phyloP scores from a whole-genome alignment of 2,329 filamentous ascomycete genomes.

The Cyphellophora attinorum region DNA sequence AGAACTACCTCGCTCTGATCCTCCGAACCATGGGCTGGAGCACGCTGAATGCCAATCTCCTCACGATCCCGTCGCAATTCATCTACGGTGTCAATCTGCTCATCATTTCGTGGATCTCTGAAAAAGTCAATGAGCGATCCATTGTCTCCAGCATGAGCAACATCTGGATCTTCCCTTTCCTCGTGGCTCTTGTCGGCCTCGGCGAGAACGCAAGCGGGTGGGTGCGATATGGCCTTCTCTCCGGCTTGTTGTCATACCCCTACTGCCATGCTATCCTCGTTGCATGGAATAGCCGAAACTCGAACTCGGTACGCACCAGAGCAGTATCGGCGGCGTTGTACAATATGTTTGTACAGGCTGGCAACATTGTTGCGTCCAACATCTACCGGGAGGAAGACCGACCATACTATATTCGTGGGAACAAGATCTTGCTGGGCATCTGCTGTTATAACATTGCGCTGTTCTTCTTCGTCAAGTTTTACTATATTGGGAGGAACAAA shows the following conservation, averaged over 20 bases:
- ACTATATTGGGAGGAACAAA: conserved; percentile 31
- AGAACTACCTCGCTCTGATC: conserved; percentile 49
- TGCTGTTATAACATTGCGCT: conserved; percentile 38
- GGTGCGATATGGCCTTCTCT: conserved; percentile 43
- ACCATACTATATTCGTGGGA: conserved; percentile 49
- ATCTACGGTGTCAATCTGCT: conserved; percentile 30
- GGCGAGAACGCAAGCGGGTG: conserved; percentile 34
- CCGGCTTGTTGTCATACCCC: conserved; percentile 41
- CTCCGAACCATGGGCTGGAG: conserved; percentile 48
- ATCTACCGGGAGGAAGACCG: conserved; percentile 40
- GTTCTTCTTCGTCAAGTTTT: conserved; percentile 36
- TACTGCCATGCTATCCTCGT: conserved; percentile 52
- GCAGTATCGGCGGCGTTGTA: conserved; percentile 44
- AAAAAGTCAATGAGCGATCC: conserved; percentile 34
- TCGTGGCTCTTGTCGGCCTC: conserved; percentile 43
- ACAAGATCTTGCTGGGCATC: conserved; percentile 47
- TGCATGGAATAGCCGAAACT: conserved; percentile 51
- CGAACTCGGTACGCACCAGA: conserved; percentile 50
- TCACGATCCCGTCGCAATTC: conserved; percentile 44
- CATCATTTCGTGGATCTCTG: conserved; percentile 34
- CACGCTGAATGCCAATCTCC: conserved; percentile 53
- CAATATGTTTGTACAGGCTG: conserved; percentile 30
- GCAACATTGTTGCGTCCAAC: conserved; percentile 25
- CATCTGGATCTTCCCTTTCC: conserved; percentile 51
- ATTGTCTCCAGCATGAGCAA: conserved; percentile 40